Percentiles rank a stretch among this genome's conserved stretches.
phyloP scores from a whole-genome alignment of 768 basidiomycete genomes.

The Trametes villosa region DNA sequence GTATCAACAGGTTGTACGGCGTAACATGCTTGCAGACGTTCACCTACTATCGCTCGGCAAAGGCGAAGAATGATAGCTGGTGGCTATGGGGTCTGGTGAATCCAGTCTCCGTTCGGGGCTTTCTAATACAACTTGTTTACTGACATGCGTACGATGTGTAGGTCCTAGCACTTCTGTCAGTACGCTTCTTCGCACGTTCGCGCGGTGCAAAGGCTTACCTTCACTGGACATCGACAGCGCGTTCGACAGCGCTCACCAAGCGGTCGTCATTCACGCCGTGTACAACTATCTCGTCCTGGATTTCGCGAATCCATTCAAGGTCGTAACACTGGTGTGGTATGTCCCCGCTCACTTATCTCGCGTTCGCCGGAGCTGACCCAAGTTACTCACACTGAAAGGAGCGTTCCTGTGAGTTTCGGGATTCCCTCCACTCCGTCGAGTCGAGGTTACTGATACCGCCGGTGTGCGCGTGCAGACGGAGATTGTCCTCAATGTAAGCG shows the following conservation, averaged over 20 bases:
- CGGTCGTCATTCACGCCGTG: not conserved
- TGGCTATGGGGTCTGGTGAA: not conserved
- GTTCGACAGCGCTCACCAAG: not conserved
- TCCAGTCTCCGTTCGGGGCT: not conserved
- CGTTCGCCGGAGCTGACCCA: not conserved
- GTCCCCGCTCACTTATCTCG: not conserved
- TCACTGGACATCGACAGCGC: not conserved
- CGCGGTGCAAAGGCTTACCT: not conserved
- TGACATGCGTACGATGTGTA: not conserved
- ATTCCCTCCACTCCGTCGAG: too few species aligned
- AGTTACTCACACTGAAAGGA: not conserved
- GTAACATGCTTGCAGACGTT: conserved; percentile 7
- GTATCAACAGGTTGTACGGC: conserved; percentile 6
- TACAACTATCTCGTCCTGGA: not conserved
- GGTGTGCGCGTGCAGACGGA: too few species aligned
- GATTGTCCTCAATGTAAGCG: too few species aligned
- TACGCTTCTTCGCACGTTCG: not conserved
- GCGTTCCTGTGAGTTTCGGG: too few species aligned
- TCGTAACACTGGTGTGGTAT: not conserved
- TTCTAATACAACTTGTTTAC: not conserved
- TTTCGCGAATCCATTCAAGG: not conserved
- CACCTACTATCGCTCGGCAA: not conserved
- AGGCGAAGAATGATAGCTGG: not conserved
- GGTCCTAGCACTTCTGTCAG: not conserved
- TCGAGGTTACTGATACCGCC: too few species aligned